phyloP scores from a whole-genome alignment of 805 yeast genomes.

The Pichia exigua region DNA sequence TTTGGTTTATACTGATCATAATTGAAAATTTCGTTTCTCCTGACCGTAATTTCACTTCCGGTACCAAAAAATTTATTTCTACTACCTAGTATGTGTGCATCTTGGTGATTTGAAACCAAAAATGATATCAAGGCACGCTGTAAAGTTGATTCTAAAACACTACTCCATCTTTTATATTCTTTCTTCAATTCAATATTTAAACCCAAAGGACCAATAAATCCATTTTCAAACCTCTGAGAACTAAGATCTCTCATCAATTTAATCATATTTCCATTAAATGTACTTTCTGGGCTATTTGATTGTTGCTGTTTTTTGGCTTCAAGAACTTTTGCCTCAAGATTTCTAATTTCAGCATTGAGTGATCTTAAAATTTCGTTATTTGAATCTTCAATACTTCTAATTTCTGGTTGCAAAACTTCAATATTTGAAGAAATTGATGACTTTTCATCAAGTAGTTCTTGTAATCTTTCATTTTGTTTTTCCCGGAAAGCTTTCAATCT shows the following conservation, averaged over 20 bases:
- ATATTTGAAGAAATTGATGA: constrained; percentile 8
- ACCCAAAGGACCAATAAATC: constrained; percentile 83
- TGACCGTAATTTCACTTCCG: constrained; percentile 37
- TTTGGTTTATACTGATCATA: constrained; percentile 40
- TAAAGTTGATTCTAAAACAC: constrained; percentile 50
- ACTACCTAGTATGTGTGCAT: constrained; percentile 37
- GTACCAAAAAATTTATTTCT: constrained; percentile 28
- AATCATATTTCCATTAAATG: constrained; percentile 44
- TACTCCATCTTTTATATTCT: constrained; percentile 49
- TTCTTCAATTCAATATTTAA: constrained; percentile 45
- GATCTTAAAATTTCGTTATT: neutral
- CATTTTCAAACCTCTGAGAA: constrained; percentile 31
- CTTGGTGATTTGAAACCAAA: constrained; percentile 54
- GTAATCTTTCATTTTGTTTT: constrained; percentile 13
- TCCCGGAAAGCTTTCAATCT: constrained; percentile 17
- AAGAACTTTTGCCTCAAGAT: constrained; percentile 2
- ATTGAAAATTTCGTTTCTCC: constrained; percentile 52
- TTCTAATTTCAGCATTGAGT: neutral
- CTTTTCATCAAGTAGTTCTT: constrained; percentile 8
- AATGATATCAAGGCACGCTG: constrained; percentile 49
- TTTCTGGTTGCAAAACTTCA: constrained; percentile 16
- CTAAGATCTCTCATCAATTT: constrained; percentile 36
- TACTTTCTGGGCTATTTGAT: constrained; percentile 26
- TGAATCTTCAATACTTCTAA: constrained; percentile 12
- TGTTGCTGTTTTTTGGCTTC: constrained; percentile 6